phyloP scores from a whole-genome alignment of 305 asterid species.

The Lippia alba region DNA sequence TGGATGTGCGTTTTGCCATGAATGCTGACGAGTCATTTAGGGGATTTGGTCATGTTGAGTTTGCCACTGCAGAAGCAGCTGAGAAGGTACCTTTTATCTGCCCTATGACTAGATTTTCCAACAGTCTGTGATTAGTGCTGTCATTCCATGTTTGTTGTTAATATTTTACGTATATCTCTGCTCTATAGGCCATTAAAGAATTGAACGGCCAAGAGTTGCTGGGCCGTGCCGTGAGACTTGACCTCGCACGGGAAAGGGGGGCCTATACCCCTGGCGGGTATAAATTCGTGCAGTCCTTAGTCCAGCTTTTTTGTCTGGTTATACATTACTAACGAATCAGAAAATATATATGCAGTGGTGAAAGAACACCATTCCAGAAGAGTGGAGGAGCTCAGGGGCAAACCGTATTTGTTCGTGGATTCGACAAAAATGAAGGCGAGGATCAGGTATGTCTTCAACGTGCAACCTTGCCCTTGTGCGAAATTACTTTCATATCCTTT shows the following conservation, averaged over 20 bases:
- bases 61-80: slow-evolving; percentile 72
- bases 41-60: slow-evolving; percentile 91
- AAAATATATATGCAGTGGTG: slow-evolving; percentile 39
- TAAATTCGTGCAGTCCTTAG: slow-evolving; percentile 9
- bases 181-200: slow-evolving; percentile 60
- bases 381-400: slow-evolving; percentile 48
- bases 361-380: slow-evolving; percentile 54
- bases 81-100: slow-evolving; percentile 49
- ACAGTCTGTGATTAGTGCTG: not conserved
- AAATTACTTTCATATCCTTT: not conserved
- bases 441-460: slow-evolving; percentile 50
- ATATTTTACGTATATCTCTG: not conserved
- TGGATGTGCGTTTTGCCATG: slow-evolving; percentile 65
- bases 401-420: slow-evolving; percentile 70
- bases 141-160: too few species aligned
- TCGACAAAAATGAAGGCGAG: slow-evolving; percentile 55
- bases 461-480: slow-evolving; percentile 14
- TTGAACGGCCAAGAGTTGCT: slow-evolving; percentile 69
- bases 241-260: slow-evolving; percentile 64
- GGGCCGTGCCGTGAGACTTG: slow-evolving; percentile 75
- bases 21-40: slow-evolving; percentile 58
- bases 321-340: slow-evolving; percentile 4
- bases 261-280: slow-evolving; percentile 66
- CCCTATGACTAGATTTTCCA: not conserved
- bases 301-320: too few species aligned